Percentiles rank a stretch among this genome's conserved stretches.
phyloP scores from a whole-genome alignment of 805 yeast genomes.

The Clavispora carvajalis region DNA sequence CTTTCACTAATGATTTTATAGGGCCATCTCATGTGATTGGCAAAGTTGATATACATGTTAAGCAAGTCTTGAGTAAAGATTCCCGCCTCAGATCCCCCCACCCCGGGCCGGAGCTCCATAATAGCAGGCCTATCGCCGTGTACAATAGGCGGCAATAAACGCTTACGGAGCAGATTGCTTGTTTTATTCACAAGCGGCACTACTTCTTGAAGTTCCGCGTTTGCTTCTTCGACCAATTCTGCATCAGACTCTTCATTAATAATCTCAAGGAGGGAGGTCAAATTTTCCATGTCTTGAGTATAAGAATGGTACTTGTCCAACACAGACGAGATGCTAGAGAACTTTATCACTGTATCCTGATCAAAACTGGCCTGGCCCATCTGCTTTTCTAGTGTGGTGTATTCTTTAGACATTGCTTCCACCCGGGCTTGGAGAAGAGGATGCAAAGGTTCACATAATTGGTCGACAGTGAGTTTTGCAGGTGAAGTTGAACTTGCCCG shows the following conservation, averaged over 20 bases:
- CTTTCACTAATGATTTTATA: slow-evolving; percentile 52
- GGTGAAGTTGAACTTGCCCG: background rate
- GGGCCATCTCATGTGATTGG: slow-evolving; percentile 63
- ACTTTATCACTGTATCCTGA: slow-evolving; percentile 27
- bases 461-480: background rate
- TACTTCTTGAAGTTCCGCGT: slow-evolving; percentile 46
- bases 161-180: slow-evolving; percentile 44
- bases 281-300: slow-evolving; percentile 19
- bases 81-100: slow-evolving; percentile 92
- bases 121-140: slow-evolving; percentile 74
- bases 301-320: slow-evolving; percentile 29
- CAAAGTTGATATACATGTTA: slow-evolving; percentile 75
- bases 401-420: slow-evolving; percentile 25
- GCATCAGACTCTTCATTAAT: slow-evolving; percentile 19
- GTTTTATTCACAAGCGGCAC: slow-evolving; percentile 41
- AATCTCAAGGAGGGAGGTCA: slow-evolving; percentile 23
- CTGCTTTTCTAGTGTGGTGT: slow-evolving; percentile 21
- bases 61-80: slow-evolving; percentile 77
- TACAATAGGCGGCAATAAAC: slow-evolving; percentile 69
- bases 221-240: slow-evolving; percentile 51
- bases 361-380: slow-evolving; percentile 28
- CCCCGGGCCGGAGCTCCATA: slow-evolving; percentile 87
- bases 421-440: slow-evolving; percentile 38
- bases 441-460: slow-evolving; percentile 22
- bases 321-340: slow-evolving; percentile 27